These are phyloP conservation scores for Ceratobasidium sp. DNA, from an alignment of 1,284 basidiomycete species.

Conservation along the genomic window DNA sequence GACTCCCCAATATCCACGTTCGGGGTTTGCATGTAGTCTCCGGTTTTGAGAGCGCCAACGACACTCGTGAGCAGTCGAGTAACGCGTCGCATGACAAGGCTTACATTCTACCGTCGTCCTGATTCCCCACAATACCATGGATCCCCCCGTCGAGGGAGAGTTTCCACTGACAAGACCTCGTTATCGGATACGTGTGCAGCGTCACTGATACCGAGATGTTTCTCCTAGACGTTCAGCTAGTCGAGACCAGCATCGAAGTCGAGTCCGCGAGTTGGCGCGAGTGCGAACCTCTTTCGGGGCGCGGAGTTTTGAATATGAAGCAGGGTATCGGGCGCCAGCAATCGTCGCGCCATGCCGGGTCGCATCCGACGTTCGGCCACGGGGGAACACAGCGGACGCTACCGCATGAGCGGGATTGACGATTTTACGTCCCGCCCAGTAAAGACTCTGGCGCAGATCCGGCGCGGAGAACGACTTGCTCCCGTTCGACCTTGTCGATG, in stretches of 20 bases:
- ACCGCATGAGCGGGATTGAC: slow-evolving; percentile 14
- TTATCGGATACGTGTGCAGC: slow-evolving; percentile 53
- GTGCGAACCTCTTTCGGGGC: neutral
- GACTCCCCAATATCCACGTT: slow-evolving; percentile 74
- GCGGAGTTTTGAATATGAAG: neutral
- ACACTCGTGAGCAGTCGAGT: slow-evolving; percentile 14
- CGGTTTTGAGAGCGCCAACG: slow-evolving; percentile 65
- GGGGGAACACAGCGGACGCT: slow-evolving; percentile 7
- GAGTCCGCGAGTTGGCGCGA: slow-evolving; percentile 53
- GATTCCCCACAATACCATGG: slow-evolving; percentile 79
- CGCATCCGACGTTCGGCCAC: slow-evolving; percentile 28
- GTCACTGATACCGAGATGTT: slow-evolving; percentile 64
- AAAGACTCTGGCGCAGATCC: slow-evolving; percentile 25
- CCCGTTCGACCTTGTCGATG: slow-evolving; percentile 27
- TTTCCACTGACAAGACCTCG: slow-evolving; percentile 55
- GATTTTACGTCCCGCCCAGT: slow-evolving; percentile 22
- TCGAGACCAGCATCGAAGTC: slow-evolving; percentile 83
- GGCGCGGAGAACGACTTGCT: slow-evolving; percentile 34
- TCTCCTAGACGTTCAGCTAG: slow-evolving; percentile 80
- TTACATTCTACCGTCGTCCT: slow-evolving; percentile 75
- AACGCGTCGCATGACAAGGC: slow-evolving; percentile 36
- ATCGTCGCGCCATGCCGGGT: slow-evolving; percentile 37
- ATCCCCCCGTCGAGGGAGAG: slow-evolving; percentile 66
- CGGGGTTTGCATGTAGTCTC: slow-evolving; percentile 75
- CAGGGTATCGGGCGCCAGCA: neutral